Evolutionary conservation across 441 rosid genomes (phyloP).

Genomic region (Isatis lusitanica): DNA sequence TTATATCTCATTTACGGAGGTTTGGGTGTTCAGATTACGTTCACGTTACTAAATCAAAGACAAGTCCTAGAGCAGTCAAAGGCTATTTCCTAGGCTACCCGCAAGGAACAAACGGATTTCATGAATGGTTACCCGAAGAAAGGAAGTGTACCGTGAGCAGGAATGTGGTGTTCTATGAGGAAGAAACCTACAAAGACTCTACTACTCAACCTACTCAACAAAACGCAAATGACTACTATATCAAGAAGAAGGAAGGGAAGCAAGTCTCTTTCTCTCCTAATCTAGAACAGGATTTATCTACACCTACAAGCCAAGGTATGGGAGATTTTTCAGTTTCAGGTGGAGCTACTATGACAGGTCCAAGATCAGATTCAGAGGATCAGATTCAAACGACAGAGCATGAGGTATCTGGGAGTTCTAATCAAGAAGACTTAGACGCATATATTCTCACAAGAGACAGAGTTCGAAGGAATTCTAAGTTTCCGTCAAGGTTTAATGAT

Average conservation of each 20-base stretch:
- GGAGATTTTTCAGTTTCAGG: not conserved
- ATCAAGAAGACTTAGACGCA: not conserved
- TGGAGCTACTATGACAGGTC: not conserved
- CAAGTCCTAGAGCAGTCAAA: not conserved
- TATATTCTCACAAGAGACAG: not conserved
- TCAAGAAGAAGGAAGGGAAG: fast-evolving
- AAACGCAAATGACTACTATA: too few relatives aligned
- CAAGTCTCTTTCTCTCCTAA: fast-evolving
- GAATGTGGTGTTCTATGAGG: not conserved
- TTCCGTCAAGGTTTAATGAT: too few relatives aligned
- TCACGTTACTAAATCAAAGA: not conserved
- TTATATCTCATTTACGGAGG: not conserved
- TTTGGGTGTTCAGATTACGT: not conserved
- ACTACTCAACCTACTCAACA: too few relatives aligned
- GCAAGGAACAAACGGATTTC: not conserved
- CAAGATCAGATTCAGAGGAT: not conserved
- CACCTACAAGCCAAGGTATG: too few relatives aligned
- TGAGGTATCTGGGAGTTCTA: fast-evolving
- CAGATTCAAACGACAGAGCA: too few relatives aligned
- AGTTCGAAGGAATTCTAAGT: too few relatives aligned
- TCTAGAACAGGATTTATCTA: too few relatives aligned
- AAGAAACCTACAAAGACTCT: too few relatives aligned
- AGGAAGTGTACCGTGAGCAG: not conserved
- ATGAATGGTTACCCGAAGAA: not conserved
- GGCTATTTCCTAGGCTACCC: not conserved